These are phyloP conservation scores for Globisporangium echinulatum DNA, from an alignment of 352 stramenopile species.

Conservation along the genomic window DNA sequence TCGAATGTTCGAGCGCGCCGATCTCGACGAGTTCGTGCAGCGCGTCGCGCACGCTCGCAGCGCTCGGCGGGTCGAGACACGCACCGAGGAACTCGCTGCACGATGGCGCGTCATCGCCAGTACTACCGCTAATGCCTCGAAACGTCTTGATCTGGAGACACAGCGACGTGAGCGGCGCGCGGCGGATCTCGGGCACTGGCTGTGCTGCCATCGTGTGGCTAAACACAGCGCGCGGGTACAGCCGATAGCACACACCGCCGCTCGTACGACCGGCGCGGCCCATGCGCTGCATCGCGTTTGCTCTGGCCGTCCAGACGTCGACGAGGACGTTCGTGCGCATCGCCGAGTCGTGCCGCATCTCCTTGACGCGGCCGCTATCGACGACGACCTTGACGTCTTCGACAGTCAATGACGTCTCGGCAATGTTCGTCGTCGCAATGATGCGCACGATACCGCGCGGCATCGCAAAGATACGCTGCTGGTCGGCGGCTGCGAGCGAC, in stretches of 20 bases:
- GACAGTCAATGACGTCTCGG: constrained; percentile 95
- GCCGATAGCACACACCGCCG: constrained; percentile 84
- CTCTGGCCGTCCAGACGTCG: constrained; percentile 88
- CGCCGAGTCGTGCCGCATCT: constrained; percentile 78
- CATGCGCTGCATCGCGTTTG: constrained; percentile 86
- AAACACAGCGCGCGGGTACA: constrained; percentile 83
- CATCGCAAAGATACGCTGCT: constrained; percentile 90
- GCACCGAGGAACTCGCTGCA: constrained; percentile 84
- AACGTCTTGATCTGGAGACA: constrained; percentile 94
- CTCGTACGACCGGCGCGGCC: constrained; percentile 91
- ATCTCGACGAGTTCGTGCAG: constrained; percentile 88
- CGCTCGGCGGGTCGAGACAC: constrained; percentile 90
- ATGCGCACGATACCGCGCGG: constrained; percentile 76
- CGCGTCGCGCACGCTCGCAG: constrained; percentile 84
- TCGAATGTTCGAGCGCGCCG: constrained; percentile 59
- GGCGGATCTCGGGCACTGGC: constrained; percentile 92
- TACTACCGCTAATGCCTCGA: not conserved
- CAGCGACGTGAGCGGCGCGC: constrained; percentile 93
- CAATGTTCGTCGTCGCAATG: constrained; percentile 96
- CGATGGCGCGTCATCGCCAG: constrained; percentile 39
- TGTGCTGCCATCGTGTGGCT: constrained; percentile 67
- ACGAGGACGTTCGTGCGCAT: constrained; percentile 85
- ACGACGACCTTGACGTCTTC: constrained; percentile 94
- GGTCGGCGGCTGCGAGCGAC: constrained; percentile 90
- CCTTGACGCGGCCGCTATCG: constrained; percentile 94